A percentile compares a stretch with the other conserved stretches of the same genome.
These are phyloP conservation scores for Fusarium equiseti DNA, from an alignment of 2,329 filamentous ascomycete species.

Conservation along the genomic window DNA sequence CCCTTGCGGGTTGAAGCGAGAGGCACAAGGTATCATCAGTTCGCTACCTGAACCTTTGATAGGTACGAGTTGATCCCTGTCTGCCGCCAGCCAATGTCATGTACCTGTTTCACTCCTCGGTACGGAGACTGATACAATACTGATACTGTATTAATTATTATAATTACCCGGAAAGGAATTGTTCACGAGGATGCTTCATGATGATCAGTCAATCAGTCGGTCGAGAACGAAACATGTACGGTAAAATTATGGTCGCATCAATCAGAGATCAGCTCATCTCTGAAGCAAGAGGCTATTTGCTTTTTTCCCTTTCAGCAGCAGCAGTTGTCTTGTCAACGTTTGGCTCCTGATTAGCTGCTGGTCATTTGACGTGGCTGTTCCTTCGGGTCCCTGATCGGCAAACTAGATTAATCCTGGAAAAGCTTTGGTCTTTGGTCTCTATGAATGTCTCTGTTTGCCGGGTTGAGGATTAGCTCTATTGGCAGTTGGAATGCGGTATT, in stretches of 20 bases:
- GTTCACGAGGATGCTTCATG: slow-evolving; percentile 24
- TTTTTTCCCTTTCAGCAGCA: slow-evolving; percentile 6
- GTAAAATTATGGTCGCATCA: background rate
- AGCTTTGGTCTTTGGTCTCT: background rate
- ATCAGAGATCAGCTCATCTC: background rate
- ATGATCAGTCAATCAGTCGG: slow-evolving; percentile 14
- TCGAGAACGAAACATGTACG: background rate
- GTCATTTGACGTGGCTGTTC: slow-evolving; percentile 16
- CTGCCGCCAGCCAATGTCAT: background rate
- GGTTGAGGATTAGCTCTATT: slow-evolving; percentile 15
- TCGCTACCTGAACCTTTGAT: slow-evolving; percentile 7
- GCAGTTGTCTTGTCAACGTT: slow-evolving; percentile 24
- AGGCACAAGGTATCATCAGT: background rate
- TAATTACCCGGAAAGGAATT: slow-evolving; percentile 3
- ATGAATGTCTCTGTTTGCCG: slow-evolving; percentile 5
- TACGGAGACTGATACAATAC: background rate
- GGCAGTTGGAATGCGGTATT: slow-evolving; percentile 30
- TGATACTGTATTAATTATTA: background rate
- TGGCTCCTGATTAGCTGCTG: background rate
- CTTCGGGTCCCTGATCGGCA: slow-evolving; percentile 22
- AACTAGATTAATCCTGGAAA: slow-evolving; percentile 10
- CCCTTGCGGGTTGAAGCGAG: background rate
- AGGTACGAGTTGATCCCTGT: background rate
- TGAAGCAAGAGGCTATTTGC: slow-evolving; percentile 14
- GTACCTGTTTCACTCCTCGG: slow-evolving; percentile 5